Evolutionary conservation across 345 rosid species (phyloP), one percentile per base, ranked within the genome.

Genomic region (Hibiscus mutabilis): DNA sequence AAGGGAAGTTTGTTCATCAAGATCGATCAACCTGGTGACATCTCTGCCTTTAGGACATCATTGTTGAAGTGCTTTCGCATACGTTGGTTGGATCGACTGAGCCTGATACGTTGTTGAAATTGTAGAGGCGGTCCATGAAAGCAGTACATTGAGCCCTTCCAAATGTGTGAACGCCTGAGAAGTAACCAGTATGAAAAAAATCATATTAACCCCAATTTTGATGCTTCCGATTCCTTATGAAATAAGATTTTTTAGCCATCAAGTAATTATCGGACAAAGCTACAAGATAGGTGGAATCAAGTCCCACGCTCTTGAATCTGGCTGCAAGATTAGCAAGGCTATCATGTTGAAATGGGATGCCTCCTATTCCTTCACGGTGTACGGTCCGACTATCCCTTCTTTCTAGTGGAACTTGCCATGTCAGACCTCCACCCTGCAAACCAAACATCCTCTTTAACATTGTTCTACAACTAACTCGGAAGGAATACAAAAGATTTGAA

Each of bases 181-280:
- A 47, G 27, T 9, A 55, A 55, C 0, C 25, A 18, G 24, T 2
- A n/a, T 18, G 24, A 53, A 53, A 53, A 37, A 18, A 53, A 53
- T n/a, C 37, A 13, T 58, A 29, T 29, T 24, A 15, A 57, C 22
- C 10, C 37, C 1, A 11, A 19, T 40, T 63, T 12, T 63, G 1
- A 6, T 40, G 42, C 42, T 2, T 37, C 14, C 3, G 46, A 42
- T 10, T 6, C 42, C 42, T 37, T 37, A 8, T 37, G 42, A 7
- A 37, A 37, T 37, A 37, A 37, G 11, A 37, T 37, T 37, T 37
- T 11, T 7, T 37, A 37, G 11, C 11, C 42, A 37, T 37, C 42
- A 37, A 37, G 46, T 42, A 19, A 16, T 73, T 74, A 82, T 81
- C 85, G 15, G 85, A 82, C 46, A 82, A 78, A 25, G 85, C 85